Base-by-base conservation (phyloP, 768 basidiomycete genomes). In the Russula sp. region DNA sequence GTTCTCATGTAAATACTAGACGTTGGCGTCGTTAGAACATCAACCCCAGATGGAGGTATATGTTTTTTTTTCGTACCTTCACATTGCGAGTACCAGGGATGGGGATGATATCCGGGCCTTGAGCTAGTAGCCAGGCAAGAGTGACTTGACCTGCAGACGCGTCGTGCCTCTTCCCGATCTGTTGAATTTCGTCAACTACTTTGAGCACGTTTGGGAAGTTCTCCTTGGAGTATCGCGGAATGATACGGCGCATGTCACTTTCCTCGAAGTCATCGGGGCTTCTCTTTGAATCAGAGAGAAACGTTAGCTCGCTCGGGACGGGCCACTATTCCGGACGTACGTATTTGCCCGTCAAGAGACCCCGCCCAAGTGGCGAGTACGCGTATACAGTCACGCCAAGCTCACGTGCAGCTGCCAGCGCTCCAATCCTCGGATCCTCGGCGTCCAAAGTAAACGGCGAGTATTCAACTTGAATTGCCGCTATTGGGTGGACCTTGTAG, bases 81-180 rank as follows among this genome's bases (percentile, higher is more conserved):
- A 78, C 67, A 36, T 73, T 75, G 61, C 74, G 79, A 3, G 80
- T 81, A 3, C 80, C 81, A 2, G 81, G 81, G 66, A 81, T 80
- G 28, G 79, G 73, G 64, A 82, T 77, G 59, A 83, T 72, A 57
- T 81, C 77, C 16, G 75, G 68, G 2, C 80, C 80, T 71, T 82
- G 79, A 14, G 78, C 76, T 10, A 83, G 73, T 10, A 81, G 72
- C 80, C 79, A 83, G 0, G 81, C 82, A n/a, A 85, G 75, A 1
- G 77, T 68, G 34, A 82, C 72, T 69, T 84, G 83, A 2, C 79
- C 78, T 2, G 78, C 70, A 9, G 81, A 80, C 11, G 75, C 78
- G 44, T 74, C 66, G 62, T 81, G 73, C 56, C 75, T 78, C 49
- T 68, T 67, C 14, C 73, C 78, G 42, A 80, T 73, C 57, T 63